phyloP scores from a whole-genome alignment of 2,329 filamentous ascomycete species.

The Aspergillus bombycis region DNA sequence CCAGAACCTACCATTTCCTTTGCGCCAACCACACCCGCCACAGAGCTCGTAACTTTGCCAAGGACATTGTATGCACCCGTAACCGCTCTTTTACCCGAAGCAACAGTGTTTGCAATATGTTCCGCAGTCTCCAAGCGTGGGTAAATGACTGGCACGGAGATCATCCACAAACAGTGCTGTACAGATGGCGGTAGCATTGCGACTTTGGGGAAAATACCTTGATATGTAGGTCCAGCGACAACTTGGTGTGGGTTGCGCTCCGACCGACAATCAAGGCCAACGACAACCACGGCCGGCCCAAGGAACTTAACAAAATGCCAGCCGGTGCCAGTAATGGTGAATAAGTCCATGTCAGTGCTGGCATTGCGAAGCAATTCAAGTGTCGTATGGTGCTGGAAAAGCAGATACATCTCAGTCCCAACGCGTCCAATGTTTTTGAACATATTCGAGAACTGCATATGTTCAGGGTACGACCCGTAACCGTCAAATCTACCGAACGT shows the following conservation, averaged over 20 bases:
- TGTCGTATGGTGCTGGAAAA: slow-evolving; percentile 98
- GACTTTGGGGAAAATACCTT: slow-evolving; percentile 94
- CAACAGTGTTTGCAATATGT: slow-evolving; percentile 85
- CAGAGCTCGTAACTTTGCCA: slow-evolving; percentile 91
- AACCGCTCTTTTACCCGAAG: slow-evolving; percentile 93
- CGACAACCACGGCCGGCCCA: slow-evolving; percentile 84
- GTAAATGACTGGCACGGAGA: slow-evolving; percentile 88
- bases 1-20: slow-evolving; percentile 91
- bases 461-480: slow-evolving; percentile 94
- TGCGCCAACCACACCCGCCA: slow-evolving; percentile 92
- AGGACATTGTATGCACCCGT: slow-evolving; percentile 96
- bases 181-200: slow-evolving; percentile 87
- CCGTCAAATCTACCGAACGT: slow-evolving; percentile 75
- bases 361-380: slow-evolving; percentile 90
- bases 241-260: slow-evolving; percentile 90
- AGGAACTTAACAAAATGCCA: slow-evolving; percentile 99
- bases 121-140: slow-evolving; percentile 90
- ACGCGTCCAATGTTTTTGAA: slow-evolving; percentile 98
- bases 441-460: slow-evolving; percentile 97
- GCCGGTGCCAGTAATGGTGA: slow-evolving; percentile 93
- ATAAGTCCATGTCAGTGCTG: slow-evolving; percentile 84
- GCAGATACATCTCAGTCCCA: slow-evolving; percentile 94
- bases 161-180: slow-evolving; percentile 96
- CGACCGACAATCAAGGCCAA: slow-evolving; percentile 88
- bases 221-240: slow-evolving; percentile 94